A percentile compares a stretch with the other conserved stretches of the same genome.
Conservation (phyloP, 139 green algal species). For the Volvox reticuliferus region DNA sequence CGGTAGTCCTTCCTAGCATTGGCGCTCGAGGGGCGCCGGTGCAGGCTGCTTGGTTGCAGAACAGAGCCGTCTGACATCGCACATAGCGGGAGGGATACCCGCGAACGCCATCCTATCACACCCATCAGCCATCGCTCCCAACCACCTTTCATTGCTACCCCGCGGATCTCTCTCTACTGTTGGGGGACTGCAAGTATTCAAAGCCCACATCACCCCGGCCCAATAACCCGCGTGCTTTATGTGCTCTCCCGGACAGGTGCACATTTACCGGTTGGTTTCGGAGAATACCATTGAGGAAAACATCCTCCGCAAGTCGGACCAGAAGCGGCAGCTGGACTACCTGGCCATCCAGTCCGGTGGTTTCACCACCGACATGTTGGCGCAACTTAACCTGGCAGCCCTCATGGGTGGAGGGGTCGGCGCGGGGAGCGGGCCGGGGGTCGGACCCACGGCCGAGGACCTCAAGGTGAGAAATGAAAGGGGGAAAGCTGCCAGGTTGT, state of each 20-base stretch:
- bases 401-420: conserved; percentile 49
- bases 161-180: no score
- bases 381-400: conserved; percentile 35
- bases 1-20: not conserved
- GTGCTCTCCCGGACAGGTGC: conserved; percentile 65
- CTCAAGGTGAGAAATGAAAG: conserved; percentile 14
- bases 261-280: conserved; percentile 97
- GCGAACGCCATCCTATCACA: no score
- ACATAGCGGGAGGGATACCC: no score
- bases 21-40: no score
- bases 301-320: conserved; percentile 96
- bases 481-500: no score
- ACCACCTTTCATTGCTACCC: no score
- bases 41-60: no score
- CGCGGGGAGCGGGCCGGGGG: conserved; percentile 8
- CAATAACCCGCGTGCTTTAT: no score
- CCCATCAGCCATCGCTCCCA: no score
- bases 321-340: conserved; percentile 96
- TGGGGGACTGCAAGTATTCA: no score
- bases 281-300: conserved; percentile 97
- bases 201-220: no score
- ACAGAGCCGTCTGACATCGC: no score
- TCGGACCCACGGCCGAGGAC: conserved; percentile 20
- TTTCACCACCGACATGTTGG: conserved; percentile 91
- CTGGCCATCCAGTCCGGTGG: conserved; percentile 95